phyloP scores from a whole-genome alignment of 306 rosid species.

The Vigna nakashimae region DNA sequence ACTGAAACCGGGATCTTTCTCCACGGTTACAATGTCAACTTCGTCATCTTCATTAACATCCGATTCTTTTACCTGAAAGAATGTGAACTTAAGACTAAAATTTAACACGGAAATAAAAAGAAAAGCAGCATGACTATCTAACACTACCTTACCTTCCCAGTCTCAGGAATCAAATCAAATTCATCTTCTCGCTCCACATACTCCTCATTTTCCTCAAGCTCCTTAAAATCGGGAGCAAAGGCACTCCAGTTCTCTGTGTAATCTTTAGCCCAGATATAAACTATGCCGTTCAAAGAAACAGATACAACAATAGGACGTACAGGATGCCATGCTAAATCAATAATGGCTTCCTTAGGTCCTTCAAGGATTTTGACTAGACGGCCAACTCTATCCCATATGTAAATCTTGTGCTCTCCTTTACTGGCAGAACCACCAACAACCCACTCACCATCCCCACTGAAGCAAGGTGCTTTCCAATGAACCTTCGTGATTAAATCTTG shows the following conservation, averaged over 20 bases:
- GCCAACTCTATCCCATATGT: slow-evolving; percentile 97
- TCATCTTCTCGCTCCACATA: slow-evolving; percentile 94
- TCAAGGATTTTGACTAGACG: slow-evolving; percentile 96
- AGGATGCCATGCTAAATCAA: slow-evolving; percentile 99
- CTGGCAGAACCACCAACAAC: slow-evolving; percentile 98
- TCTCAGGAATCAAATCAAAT: slow-evolving; percentile 89
- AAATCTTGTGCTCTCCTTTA: slow-evolving; percentile 99
- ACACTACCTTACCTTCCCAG: slow-evolving; percentile 69
- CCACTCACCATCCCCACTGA: slow-evolving; percentile 99
- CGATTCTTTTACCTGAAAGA: slow-evolving; percentile 74
- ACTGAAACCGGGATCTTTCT: slow-evolving; percentile 83
- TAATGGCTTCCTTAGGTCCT: slow-evolving; percentile 98
- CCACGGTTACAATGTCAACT: slow-evolving; percentile 80
- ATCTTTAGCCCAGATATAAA: slow-evolving; percentile 97
- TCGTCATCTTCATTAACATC: slow-evolving; percentile 86
- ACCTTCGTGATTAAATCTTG: slow-evolving; percentile 93
- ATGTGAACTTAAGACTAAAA: not conserved
- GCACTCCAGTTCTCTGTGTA: slow-evolving; percentile 99
- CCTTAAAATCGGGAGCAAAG: slow-evolving; percentile 98
- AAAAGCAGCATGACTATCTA: slow-evolving; percentile 14
- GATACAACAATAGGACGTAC: slow-evolving; percentile 91
- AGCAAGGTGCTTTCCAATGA: slow-evolving; percentile 99
- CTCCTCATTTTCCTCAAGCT: slow-evolving; percentile 98
- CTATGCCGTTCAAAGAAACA: slow-evolving; percentile 86
- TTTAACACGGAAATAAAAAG: not conserved